Base-by-base conservation (phyloP, 768 basidiomycete genomes). In the Mycena galericulata region DNA sequence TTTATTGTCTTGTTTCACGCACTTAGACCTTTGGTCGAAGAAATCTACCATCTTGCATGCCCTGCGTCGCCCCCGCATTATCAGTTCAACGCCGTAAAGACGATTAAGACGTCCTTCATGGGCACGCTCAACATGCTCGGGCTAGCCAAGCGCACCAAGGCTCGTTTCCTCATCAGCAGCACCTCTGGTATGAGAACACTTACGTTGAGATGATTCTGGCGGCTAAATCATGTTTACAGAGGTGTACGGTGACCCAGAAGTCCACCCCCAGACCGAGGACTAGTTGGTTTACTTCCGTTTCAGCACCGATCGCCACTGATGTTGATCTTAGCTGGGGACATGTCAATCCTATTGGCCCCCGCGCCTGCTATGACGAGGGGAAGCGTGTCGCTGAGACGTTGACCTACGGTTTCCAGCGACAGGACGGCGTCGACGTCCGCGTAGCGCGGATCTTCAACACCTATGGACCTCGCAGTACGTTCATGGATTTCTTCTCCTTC, bases 311-410 rank as follows among this genome's bases (percentile, higher is more conserved):
- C 54, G 22, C 22, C 51, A 46, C 40, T 70, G 38, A 72, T 70
- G 10, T 75, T 65, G 72, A 67, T 69, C 9, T 41, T 68, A 96
- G 95, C 80, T 98, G 96, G 96, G 97, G 96, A 51, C 92, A 99
- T 80, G 98, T 99, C 76, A 99, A 99, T 85, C 96, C 96, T 46
- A 98, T 97, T 74, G 98, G 98, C 26, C 94, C 95, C 67, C 94
- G 98, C 69, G 97, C 97, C n/a, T 99, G 98, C 81, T 99, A 99
- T 77, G 98, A 99, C 76, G 98, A 99, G 82, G 98, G 98, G 54
- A 99, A 99, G 84, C 96, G 98, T 74, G 97, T 99, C 41, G 97
- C 98, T 43, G 98, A 99, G 83, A 98, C 97, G 20, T 81, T 99
- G 71, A 97, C 97, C 9, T 99, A 99, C 76, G 97, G 97, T 43